Percentiles rank a stretch among this genome's conserved stretches.
These are phyloP conservation scores for Coniochaeta prunicola DNA, from an alignment of 2,329 filamentous ascomycete species.

Conservation along the genomic window DNA sequence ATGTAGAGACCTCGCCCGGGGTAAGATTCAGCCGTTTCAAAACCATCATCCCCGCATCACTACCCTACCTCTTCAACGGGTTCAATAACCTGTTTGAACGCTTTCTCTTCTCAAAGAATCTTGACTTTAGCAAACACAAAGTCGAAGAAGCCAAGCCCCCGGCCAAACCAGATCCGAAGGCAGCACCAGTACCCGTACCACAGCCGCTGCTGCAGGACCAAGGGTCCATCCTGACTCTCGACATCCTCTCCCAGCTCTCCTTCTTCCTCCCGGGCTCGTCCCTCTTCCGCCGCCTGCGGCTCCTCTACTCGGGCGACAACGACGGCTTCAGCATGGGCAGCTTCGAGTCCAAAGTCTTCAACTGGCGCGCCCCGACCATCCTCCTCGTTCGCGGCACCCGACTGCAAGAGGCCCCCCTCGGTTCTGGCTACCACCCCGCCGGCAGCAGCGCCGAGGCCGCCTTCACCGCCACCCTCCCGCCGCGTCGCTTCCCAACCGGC, in stretches of 20 bases:
- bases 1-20: constrained; percentile 56
- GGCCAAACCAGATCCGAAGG: constrained; percentile 6
- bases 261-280: constrained; percentile 61
- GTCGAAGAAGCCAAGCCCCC: constrained; percentile 10
- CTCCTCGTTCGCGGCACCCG: constrained; percentile 61
- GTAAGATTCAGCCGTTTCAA: constrained; percentile 57
- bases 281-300: constrained; percentile 58
- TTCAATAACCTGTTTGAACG: constrained; percentile 65
- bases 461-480: constrained; percentile 56
- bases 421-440: constrained; percentile 18
- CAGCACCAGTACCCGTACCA: constrained; percentile 18
- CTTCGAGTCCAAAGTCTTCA: constrained; percentile 68
- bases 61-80: constrained; percentile 61
- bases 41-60: constrained; percentile 47
- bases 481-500: constrained; percentile 50
- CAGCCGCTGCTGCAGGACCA: constrained; percentile 43
- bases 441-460: constrained; percentile 41
- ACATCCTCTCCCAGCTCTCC: constrained; percentile 60
- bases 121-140: constrained; percentile 55
- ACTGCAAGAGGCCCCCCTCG: constrained; percentile 31
- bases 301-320: constrained; percentile 62
- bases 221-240: constrained; percentile 59
- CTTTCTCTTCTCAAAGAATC: constrained; percentile 66
- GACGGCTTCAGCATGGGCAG: constrained; percentile 72
- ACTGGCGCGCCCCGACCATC: constrained; percentile 69